phyloP scores from a whole-genome alignment of 352 stramenopile species.

The Phytophthora sp. region DNA sequence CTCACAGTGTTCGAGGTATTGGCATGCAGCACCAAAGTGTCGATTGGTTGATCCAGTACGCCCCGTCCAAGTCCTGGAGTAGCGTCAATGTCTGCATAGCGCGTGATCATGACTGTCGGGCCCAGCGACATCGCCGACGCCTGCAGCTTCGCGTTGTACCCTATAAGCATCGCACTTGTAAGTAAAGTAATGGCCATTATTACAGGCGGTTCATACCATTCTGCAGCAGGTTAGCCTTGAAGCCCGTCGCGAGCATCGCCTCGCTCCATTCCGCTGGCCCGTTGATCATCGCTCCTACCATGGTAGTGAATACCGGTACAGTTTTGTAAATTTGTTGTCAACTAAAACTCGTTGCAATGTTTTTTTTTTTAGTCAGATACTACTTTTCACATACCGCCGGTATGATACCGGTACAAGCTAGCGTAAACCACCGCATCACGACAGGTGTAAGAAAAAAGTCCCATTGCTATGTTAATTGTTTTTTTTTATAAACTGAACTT shows the following conservation, averaged over 20 bases:
- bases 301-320: no score
- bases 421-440: no score
- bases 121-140: conserved; percentile 44
- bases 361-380: no score
- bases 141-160: conserved; percentile 50
- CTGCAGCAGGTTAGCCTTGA: conserved; percentile 46
- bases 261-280: conserved; percentile 52
- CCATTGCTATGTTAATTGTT: no score
- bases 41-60: conserved; percentile 12
- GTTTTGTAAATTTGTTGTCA: no score
- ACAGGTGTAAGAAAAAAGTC: no score
- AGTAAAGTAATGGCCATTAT: background rate
- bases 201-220: conserved; percentile 29
- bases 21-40: conserved; percentile 27
- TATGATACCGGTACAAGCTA: no score
- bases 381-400: no score
- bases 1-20: conserved; percentile 16
- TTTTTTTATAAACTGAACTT: no score
- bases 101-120: conserved; percentile 44
- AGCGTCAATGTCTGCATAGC: conserved; percentile 18
- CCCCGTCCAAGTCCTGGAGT: conserved; percentile 3
- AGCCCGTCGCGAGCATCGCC: conserved; percentile 30
- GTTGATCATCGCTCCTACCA: conserved; percentile 58
- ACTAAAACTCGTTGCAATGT: no score
- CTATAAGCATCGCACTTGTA: conserved; percentile 18